Percentiles rank a stretch among this genome's conserved stretches.
Conservation (phyloP, 768 basidiomycete genomes). For the Mycena crocata region DNA sequence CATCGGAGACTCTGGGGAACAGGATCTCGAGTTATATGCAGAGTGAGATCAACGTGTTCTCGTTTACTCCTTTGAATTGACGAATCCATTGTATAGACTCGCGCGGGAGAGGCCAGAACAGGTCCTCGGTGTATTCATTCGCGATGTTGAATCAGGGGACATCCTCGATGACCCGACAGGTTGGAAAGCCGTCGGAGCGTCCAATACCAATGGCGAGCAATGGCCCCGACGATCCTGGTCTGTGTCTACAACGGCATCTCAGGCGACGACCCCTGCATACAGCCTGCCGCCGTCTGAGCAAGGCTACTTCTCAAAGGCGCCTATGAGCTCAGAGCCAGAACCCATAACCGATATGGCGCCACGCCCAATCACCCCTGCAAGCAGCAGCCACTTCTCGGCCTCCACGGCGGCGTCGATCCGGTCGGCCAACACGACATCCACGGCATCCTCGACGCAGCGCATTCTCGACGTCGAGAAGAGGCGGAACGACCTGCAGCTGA, state of each 20-base stretch:
- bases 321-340: slow-evolving; percentile 40
- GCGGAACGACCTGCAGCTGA: slow-evolving; percentile 67
- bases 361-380: neutral
- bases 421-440: neutral
- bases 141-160: slow-evolving; percentile 67
- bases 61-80: neutral
- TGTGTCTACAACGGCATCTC: slow-evolving; percentile 1
- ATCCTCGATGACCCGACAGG: slow-evolving; percentile 77
- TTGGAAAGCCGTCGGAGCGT: slow-evolving; percentile 46
- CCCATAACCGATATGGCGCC: slow-evolving; percentile 22
- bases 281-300: slow-evolving; percentile 6
- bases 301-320: slow-evolving; percentile 36
- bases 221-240: slow-evolving; percentile 14
- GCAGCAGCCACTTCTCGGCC: neutral
- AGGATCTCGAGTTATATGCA: slow-evolving; percentile 93
- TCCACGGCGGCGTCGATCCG: slow-evolving; percentile 14
- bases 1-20: slow-evolving; percentile 94
- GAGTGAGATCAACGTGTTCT: slow-evolving; percentile 46
- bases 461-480: slow-evolving; percentile 67
- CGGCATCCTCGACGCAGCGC: slow-evolving; percentile 11
- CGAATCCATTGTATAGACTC: slow-evolving; percentile 47
- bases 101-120: slow-evolving; percentile 77
- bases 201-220: slow-evolving; percentile 6
- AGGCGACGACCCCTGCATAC: slow-evolving; percentile 12
- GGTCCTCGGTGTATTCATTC: slow-evolving; percentile 84